Evolutionary conservation across 345 rosid genomes (phyloP).

Genomic region (Acer saccharum): DNA sequence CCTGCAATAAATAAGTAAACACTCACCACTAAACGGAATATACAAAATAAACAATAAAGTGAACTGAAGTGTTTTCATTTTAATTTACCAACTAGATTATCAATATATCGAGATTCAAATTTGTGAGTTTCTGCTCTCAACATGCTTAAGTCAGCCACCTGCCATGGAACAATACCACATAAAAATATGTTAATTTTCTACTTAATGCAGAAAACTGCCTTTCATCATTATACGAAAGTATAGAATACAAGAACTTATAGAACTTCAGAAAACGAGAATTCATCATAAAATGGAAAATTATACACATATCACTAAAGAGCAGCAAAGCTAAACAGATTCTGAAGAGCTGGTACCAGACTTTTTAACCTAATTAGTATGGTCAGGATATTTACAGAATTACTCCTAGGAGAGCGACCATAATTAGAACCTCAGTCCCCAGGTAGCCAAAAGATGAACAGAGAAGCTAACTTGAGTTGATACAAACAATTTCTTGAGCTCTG

Average conservation of each 20-base stretch:
- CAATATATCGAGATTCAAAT: conserved; percentile 85
- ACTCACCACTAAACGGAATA: conserved; percentile 17
- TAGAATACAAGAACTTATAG: neutral
- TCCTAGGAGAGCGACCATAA: neutral
- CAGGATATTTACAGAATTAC: neutral
- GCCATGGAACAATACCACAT: conserved; percentile 25
- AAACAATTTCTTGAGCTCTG: neutral
- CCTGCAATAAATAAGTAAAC: conserved; percentile 46
- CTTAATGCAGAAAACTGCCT: neutral
- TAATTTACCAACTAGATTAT: conserved; percentile 88
- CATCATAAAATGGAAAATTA: neutral
- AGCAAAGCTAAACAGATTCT: conserved; percentile 2
- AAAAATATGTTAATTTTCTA: conserved; percentile 14
- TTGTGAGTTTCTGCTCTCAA: conserved; percentile 84
- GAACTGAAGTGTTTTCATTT: conserved; percentile 1
- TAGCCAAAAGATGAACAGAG: neutral
- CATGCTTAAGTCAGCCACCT: conserved; percentile 85
- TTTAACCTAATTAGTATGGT: neutral
- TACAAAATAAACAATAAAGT: conserved; percentile 6
- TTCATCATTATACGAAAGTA: neutral
- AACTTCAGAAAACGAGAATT: neutral
- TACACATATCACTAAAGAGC: neutral
- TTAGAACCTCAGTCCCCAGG: neutral
- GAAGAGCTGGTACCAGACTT: neutral
- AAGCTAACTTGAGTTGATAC: neutral